Evolutionary conservation across 2,329 filamentous ascomycete genomes (phyloP), one percentile per base, ranked within the genome.

Genomic region (Ceratocystiopsis minuta): DNA sequence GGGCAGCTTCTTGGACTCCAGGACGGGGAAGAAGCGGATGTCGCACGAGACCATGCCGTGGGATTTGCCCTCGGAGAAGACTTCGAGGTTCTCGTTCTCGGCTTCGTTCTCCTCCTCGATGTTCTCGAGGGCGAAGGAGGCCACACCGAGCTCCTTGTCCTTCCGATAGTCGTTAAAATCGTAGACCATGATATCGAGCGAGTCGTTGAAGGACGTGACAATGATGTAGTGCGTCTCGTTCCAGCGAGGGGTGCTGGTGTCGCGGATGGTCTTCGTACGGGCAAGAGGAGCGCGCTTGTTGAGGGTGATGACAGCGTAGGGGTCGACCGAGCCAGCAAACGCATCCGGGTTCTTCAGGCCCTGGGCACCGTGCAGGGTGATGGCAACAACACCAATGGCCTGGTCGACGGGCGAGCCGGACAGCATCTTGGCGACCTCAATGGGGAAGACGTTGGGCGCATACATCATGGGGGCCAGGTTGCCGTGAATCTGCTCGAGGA

Each of bases 381-480:
- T 68, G 18, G 88, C 88, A 41, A 98, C 62, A 10, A 98, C 87
- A 57, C 90, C 90, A 53, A 98, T 85, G 12, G 90, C 90, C 61
- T 94, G 84, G 57, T 98, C 92, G 40, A 98, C 83, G 0, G 90
- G 78, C 45, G 82, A 88, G 45, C 90, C 90, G 36, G 88, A 83
- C 49, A 98, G 69, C 84, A 98, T 90, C 70, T 98, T 96, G 51
- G 90, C 90, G 43, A 98, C 85, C 56, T 98, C 90, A 50, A 98
- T 90, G 15, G 90, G 90, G 67, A 98, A 98, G 39, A 96, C 86
- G 52, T 98, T 94, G 10, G 90, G 90, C 34, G 77, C 79, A 56
- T 98, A 98, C 85, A 98, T 94, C 80, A 98, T 96, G 0, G 90
- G 92, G 2, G 76, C 80, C 39, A 98, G 64, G 54, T 88, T 95